Percentiles rank a stretch among this genome's conserved stretches.
phyloP scores from a whole-genome alignment of 805 yeast genomes.

The Barnettozyma californica region DNA sequence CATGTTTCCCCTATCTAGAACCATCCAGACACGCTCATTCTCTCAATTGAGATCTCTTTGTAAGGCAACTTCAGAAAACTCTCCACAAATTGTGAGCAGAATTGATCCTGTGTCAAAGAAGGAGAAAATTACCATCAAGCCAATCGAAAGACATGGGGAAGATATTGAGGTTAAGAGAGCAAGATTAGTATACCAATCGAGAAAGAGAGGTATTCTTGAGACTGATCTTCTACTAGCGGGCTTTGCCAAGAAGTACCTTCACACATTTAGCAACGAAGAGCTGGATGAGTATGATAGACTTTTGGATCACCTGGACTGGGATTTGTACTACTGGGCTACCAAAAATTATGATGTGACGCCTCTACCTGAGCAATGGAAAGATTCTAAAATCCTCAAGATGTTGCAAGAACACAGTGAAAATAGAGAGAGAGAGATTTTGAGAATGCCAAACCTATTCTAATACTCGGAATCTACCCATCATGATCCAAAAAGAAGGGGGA shows the following conservation, averaged over 20 bases:
- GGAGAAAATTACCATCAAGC: constrained; percentile 48
- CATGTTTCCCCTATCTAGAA: constrained; percentile 1
- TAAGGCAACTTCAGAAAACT: constrained; percentile 10
- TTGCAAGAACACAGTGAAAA: constrained; percentile 74
- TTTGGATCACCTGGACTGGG: constrained; percentile 97
- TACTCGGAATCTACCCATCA: neutral
- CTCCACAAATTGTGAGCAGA: constrained; percentile 21
- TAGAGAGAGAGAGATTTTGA: constrained; percentile 61
- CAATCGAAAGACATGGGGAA: constrained; percentile 74
- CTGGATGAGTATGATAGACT: constrained; percentile 80
- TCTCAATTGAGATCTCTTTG: constrained; percentile 8
- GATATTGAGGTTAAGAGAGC: constrained; percentile 70
- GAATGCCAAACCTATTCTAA: constrained; percentile 71
- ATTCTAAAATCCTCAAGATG: constrained; percentile 54
- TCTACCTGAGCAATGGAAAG: constrained; percentile 80
- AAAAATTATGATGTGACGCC: constrained; percentile 76
- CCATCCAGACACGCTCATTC: constrained; percentile 5
- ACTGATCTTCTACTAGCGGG: constrained; percentile 81
- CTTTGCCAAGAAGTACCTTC: constrained; percentile 74
- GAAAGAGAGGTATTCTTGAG: constrained; percentile 94
- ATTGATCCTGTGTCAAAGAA: constrained; percentile 14
- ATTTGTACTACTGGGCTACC: constrained; percentile 97
- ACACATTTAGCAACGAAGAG: constrained; percentile 53
- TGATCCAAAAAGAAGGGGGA: too few species aligned
- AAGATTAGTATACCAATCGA: constrained; percentile 82